Conservation (phyloP, 2,329 filamentous ascomycete genomes). For the Reticulascus tulasneorum region DNA sequence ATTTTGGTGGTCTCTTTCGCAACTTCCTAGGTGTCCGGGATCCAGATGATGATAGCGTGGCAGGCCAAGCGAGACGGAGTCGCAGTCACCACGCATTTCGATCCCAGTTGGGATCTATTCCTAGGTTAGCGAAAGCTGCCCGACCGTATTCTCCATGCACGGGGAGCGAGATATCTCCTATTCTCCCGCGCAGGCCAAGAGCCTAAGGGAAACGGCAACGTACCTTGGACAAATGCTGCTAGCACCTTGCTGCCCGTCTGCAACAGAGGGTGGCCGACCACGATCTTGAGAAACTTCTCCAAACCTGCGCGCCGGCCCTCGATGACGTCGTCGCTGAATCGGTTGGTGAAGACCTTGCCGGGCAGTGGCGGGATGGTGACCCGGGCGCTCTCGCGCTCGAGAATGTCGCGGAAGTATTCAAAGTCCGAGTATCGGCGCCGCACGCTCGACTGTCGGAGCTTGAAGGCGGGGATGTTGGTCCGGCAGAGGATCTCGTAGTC, state of each 20-base stretch:
- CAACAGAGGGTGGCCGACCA: conserved; percentile 90
- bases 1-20: conserved; percentile 10
- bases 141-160: too few species aligned
- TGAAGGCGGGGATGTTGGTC: conserved; percentile 99
- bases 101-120: conserved; percentile 80
- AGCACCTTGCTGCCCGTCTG: conserved; percentile 98
- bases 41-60: conserved; percentile 1
- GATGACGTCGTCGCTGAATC: conserved; percentile 97
- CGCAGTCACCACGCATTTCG: conserved; percentile 73
- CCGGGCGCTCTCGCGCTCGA: conserved; percentile 89
- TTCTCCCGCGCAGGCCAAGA: background rate
- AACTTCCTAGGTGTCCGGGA: conserved; percentile 11
- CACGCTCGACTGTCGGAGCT: conserved; percentile 82
- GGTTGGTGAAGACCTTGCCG: conserved; percentile 96
- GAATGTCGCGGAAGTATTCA: conserved; percentile 96
- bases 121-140: too few species aligned
- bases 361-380: conserved; percentile 95
- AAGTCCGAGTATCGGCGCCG: conserved; percentile 96
- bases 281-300: conserved; percentile 95
- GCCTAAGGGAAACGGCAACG: conserved; percentile 24
- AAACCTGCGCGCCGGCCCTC: conserved; percentile 87
- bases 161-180: too few species aligned
- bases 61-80: conserved; percentile 12
- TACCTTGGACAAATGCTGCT: conserved; percentile 94
- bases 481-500: conserved; percentile 97